Conservation (phyloP, 108 stramenopile species). For the Ochromonas danica region DNA sequence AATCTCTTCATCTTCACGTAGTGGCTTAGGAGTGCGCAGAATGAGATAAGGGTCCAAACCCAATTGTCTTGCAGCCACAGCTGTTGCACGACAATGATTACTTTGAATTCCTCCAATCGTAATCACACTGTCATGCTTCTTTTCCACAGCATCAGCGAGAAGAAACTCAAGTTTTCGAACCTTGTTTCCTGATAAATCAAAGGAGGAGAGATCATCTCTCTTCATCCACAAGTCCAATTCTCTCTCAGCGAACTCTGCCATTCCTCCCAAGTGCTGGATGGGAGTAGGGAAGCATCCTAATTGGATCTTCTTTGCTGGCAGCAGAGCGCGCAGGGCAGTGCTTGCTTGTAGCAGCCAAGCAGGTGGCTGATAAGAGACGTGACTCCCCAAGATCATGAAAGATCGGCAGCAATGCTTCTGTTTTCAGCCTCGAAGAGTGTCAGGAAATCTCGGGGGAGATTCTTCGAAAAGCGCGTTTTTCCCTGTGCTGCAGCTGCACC, state of each 20-base stretch:
- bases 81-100: slow-evolving; percentile 86
- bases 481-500: not conserved
- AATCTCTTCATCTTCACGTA: not conserved
- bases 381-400: too few species aligned
- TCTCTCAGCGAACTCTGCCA: slow-evolving; percentile 70
- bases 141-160: slow-evolving; percentile 69
- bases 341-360: not conserved
- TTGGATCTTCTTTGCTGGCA: slow-evolving; percentile 5
- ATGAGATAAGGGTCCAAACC: slow-evolving; percentile 22
- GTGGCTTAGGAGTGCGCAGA: not conserved
- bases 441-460: too few species aligned
- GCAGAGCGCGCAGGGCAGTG: not conserved
- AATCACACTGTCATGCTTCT: slow-evolving; percentile 63
- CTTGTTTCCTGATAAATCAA: slow-evolving; percentile 81
- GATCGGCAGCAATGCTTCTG: too few species aligned
- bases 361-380: not conserved
- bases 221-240: slow-evolving; percentile 68
- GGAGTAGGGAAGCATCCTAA: slow-evolving; percentile 66
- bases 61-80: slow-evolving; percentile 54
- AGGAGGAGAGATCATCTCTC: slow-evolving; percentile 77
- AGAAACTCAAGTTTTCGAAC: slow-evolving; percentile 83
- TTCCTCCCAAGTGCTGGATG: slow-evolving; percentile 20
- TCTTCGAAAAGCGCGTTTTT: too few species aligned
- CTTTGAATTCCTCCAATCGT: slow-evolving; percentile 85
- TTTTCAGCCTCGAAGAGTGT: too few species aligned